phyloP scores from a whole-genome alignment of 225 moss, liverwort and hornwort genomes.

The Asterella californica region DNA sequence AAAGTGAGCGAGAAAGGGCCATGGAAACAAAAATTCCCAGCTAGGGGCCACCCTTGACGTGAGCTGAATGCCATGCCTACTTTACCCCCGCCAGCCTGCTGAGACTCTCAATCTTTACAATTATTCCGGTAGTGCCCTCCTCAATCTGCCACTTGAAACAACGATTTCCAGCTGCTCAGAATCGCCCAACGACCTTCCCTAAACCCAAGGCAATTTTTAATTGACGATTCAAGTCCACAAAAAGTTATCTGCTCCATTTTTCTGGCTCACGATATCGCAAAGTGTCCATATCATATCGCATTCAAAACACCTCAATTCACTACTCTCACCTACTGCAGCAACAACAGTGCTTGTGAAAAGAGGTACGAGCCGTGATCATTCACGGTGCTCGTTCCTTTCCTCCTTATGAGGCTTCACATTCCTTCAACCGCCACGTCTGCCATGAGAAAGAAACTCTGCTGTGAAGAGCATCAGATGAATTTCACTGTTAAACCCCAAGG shows the following conservation, averaged over 20 bases:
- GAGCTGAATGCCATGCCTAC: constrained; percentile 40
- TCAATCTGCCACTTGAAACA: neutral
- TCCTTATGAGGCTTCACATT: neutral
- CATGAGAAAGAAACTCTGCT: neutral
- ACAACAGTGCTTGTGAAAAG: neutral
- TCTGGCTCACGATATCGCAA: neutral
- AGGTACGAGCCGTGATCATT: neutral
- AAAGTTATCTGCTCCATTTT: neutral
- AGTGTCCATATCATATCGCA: neutral
- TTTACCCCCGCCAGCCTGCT: constrained; percentile 27
- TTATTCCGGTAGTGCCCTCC: neutral
- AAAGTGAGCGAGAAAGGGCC: constrained; percentile 28
- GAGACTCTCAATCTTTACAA: neutral
- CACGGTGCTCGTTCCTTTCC: neutral
- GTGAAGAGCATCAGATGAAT: neutral
- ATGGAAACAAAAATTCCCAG: constrained; percentile 33
- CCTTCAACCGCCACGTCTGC: too few relatives aligned
- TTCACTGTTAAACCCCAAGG: neutral
- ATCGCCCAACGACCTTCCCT: neutral
- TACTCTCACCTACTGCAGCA: constrained; percentile 1
- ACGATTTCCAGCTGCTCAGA: neutral
- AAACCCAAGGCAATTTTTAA: neutral
- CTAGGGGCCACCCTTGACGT: constrained; percentile 31
- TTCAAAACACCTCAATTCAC: neutral
- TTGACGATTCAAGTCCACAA: neutral